phyloP scores from a whole-genome alignment of 129 eudicot genomes.

The Pittosporum tobira region DNA sequence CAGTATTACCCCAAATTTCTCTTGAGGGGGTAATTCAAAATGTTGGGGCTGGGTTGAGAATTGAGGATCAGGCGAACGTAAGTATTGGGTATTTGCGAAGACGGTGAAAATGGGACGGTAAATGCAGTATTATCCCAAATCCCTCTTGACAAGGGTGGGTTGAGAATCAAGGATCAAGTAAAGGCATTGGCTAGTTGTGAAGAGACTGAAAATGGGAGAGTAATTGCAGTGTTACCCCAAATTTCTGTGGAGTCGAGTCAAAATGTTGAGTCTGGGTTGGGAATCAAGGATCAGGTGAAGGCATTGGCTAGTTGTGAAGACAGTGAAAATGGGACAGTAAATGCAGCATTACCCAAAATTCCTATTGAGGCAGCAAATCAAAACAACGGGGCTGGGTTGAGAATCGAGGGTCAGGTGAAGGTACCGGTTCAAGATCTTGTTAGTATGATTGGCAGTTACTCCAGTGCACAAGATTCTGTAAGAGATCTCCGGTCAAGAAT shows the following conservation, averaged over 20 bases:
- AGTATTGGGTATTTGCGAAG: background rate
- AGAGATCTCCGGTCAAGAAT: no score
- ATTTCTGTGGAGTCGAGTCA: background rate
- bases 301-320: constrained; percentile 1
- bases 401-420: background rate
- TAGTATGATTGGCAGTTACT: background rate
- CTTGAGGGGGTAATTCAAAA: background rate
- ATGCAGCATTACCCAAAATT: background rate
- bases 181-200: background rate
- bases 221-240: background rate
- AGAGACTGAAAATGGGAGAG: background rate
- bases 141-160: background rate
- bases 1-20: background rate
- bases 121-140: background rate
- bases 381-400: background rate
- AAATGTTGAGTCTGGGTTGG: background rate
- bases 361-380: background rate
- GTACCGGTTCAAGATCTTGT: background rate
- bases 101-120: background rate
- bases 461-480: background rate
- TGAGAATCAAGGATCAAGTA: background rate
- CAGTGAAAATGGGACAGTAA: background rate
- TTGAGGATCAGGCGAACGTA: constrained; percentile 8
- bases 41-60: background rate
- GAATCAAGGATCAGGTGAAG: constrained; percentile 1